Evolutionary conservation across 805 yeast species (phyloP).

Genomic region (Starmerella ratchasimensis): DNA sequence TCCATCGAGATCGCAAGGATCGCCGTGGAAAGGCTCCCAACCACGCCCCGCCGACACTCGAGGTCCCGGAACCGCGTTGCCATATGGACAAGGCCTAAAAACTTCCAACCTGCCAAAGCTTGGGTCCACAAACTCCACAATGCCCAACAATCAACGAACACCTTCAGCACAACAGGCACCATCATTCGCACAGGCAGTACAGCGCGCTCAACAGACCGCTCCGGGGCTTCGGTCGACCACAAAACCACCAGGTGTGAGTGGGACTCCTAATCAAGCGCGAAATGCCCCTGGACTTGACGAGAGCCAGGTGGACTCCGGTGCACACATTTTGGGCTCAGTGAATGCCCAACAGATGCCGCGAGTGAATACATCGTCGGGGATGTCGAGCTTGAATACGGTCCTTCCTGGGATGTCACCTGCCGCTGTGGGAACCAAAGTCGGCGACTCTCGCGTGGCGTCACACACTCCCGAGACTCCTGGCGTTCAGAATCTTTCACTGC

Average conservation of each 20-base stretch:
- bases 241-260: too few species aligned
- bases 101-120: conserved; percentile 15
- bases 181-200: conserved; percentile 17
- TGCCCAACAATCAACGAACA: background rate
- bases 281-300: too few species aligned
- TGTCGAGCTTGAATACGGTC: conserved; percentile 18
- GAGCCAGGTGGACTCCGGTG: conserved; percentile 3
- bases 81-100: conserved; percentile 9
- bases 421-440: background rate
- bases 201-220: conserved; percentile 12
- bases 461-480: conserved; percentile 1
- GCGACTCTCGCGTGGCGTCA: background rate
- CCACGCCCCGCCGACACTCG: conserved; percentile 2
- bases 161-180: conserved; percentile 4
- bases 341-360: conserved; percentile 19
- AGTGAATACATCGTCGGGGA: conserved; percentile 14
- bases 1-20: conserved; percentile 7
- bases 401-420: conserved; percentile 14
- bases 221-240: too few species aligned
- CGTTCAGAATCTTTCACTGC: conserved; percentile 6
- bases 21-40: conserved; percentile 16
- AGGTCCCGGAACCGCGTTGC: background rate
- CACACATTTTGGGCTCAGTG: conserved; percentile 16
- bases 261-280: background rate
- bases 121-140: conserved; percentile 6